Evolutionary conservation across 208 protist species (phyloP).

Genomic region (Acanthamoeba sp.): DNA sequence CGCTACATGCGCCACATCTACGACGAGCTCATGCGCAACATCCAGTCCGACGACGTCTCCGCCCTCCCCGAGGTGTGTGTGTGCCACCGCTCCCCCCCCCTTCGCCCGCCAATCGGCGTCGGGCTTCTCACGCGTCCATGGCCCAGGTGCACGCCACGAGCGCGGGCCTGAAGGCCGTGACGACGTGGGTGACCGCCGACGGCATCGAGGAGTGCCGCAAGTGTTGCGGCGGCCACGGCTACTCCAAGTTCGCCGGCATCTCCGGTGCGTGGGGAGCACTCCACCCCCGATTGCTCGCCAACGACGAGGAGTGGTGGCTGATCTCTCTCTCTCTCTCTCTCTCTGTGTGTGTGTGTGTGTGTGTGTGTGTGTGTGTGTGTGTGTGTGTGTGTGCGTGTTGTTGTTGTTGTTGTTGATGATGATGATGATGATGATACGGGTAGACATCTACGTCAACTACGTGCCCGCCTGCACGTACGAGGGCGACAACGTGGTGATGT

Average conservation of each 20-base stretch:
- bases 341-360: neutral
- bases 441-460: constrained; percentile 36
- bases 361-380: no score
- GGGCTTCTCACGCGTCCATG: neutral
- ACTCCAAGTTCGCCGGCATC: constrained; percentile 35
- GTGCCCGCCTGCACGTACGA: constrained; percentile 60
- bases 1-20: constrained; percentile 62
- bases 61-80: neutral
- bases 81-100: neutral
- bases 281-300: no score
- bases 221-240: constrained; percentile 72
- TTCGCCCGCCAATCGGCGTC: neutral
- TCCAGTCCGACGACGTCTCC: neutral
- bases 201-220: constrained; percentile 44
- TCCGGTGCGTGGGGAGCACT: neutral
- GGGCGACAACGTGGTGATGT: constrained; percentile 73
- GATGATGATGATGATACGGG: no score
- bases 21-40: constrained; percentile 5
- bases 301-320: no score
- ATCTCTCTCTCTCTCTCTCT: no score
- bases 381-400: no score
- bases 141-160: constrained; percentile 60
- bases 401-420: neutral
- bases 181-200: neutral
- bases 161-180: constrained; percentile 45